Evolutionary conservation across 2,329 filamentous ascomycete species (phyloP), one percentile per base, ranked within the genome.

Genomic region (Stagonosporopsis chrysanthemi): DNA sequence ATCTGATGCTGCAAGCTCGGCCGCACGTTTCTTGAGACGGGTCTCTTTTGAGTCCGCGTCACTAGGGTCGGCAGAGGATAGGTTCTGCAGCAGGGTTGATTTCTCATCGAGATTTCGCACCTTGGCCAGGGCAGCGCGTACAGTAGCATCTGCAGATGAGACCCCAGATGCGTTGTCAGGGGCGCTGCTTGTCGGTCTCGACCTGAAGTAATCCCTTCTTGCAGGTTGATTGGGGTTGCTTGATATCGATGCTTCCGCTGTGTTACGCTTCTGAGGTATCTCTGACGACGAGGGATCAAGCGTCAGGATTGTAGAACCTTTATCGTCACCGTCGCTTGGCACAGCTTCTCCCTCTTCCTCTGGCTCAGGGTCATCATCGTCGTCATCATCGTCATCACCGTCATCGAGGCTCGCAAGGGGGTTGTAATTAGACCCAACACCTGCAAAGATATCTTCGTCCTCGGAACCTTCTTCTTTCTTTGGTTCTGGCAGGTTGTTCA

Each of bases 71-170:
- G 51, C 36, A 3, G 65, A 63, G 3, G 52, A 58, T 4, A 70
- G 53, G 35, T 68, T 69, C 57, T 82, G 82, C 60, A 83, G 79
- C 41, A 77, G 79, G 19, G 72, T 64, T 4, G 73, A 75, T 71
- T 65, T 72, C 75, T 56, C 80, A 81, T 75, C 83, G 80, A 79
- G 72, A 38, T 73, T 77, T 51, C 78, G 77, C 52, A 94, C 94
- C 75, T 92, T 92, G 77, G 92, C 91, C 68, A 99, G 84, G 0
- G 92, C 92, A 3, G 91, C 92, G 62, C 92, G 83, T 61, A 97
- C 88, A 2, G 89, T 86, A 2, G 92, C 90, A 68, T 97, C 92
- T 68, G 89, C 84, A 4, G 83, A 66, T 26, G 68, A 68, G 14
- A 64, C 38, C 17, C 63, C 47, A 4, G 79, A 77, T 44, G 79